These are phyloP conservation scores for Aegilops speltoides DNA, from an alignment of 176 grass and related monocot genomes.

Conservation along the genomic window DNA sequence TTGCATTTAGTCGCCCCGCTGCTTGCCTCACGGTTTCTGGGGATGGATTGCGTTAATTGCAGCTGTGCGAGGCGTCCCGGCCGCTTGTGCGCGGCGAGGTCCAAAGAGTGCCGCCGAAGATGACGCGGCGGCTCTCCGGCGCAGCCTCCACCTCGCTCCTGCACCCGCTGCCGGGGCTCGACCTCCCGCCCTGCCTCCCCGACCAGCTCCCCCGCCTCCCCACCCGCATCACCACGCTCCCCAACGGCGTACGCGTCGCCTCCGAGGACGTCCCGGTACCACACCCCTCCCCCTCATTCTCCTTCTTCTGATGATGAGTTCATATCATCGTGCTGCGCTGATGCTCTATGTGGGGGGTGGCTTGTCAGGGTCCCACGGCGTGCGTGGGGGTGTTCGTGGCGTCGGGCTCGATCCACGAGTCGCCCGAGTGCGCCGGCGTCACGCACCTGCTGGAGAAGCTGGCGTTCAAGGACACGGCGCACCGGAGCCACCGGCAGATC, in stretches of 20 bases:
- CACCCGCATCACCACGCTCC: conserved; percentile 76
- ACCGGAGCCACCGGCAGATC: conserved; percentile 58
- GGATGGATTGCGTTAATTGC: neutral
- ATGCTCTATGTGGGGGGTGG: neutral
- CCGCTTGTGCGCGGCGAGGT: conserved; percentile 18
- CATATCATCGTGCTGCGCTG: neutral
- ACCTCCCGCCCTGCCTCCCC: conserved; percentile 47
- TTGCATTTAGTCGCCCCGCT: neutral
- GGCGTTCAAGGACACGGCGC: conserved; percentile 83
- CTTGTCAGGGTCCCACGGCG: conserved; percentile 62
- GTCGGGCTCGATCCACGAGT: conserved; percentile 85
- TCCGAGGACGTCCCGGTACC: conserved; percentile 67
- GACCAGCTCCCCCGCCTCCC: conserved; percentile 41
- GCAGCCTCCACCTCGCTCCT: conserved; percentile 47
- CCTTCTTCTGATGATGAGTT: neutral
- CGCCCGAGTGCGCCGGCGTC: conserved; percentile 38
- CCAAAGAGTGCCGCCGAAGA: neutral
- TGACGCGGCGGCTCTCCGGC: conserved; percentile 28
- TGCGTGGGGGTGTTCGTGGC: conserved; percentile 72
- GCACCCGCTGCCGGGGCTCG: conserved; percentile 45
- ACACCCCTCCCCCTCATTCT: rapidly evolving
- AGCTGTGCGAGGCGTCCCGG: conserved; percentile 32
- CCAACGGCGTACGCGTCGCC: conserved; percentile 77
- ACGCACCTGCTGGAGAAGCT: conserved; percentile 71
- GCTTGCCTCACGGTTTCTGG: neutral